Evolutionary conservation across 257 asterid genomes (phyloP).

Genomic region (Galeopsis tetrahit): DNA sequence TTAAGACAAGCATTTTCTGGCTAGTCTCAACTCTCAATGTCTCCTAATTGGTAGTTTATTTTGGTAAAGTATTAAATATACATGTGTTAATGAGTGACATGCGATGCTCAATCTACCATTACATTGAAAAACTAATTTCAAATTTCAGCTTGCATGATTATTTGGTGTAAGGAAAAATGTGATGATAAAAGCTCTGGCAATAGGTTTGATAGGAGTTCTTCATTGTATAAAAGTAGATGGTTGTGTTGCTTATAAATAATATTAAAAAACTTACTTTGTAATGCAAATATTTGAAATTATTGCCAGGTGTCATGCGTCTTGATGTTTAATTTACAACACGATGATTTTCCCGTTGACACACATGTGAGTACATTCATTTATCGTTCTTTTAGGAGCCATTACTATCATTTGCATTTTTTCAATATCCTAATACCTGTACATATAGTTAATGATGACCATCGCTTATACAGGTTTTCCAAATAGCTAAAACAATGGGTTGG

Average conservation of each 20-base stretch:
- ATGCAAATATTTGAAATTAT: slow-evolving; percentile 32
- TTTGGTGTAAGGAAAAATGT: neutral
- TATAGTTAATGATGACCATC: slow-evolving; percentile 7
- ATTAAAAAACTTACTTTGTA: slow-evolving; percentile 16
- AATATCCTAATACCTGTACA: neutral
- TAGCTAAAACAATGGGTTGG: slow-evolving; percentile 82
- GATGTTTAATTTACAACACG: slow-evolving; percentile 85
- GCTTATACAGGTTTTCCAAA: slow-evolving; percentile 68
- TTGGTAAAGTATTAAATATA: neutral
- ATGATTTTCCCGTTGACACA: slow-evolving; percentile 89
- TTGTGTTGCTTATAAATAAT: slow-evolving; percentile 13
- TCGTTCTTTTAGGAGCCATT: neutral
- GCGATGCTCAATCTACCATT: neutral
- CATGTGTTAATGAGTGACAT: neutral
- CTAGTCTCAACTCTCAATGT: neutral
- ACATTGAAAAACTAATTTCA: neutral
- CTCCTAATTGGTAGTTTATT: neutral
- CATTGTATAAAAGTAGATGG: neutral
- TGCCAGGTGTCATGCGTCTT: slow-evolving; percentile 86
- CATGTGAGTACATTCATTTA: slow-evolving; percentile 57
- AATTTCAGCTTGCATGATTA: neutral
- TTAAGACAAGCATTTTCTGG: neutral
- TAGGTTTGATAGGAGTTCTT: neutral
- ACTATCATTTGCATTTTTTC: neutral
- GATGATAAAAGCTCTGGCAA: neutral